These are phyloP conservation scores for Trichoderma sp. DNA, from an alignment of 2,329 filamentous ascomycete genomes.

Conservation along the genomic window DNA sequence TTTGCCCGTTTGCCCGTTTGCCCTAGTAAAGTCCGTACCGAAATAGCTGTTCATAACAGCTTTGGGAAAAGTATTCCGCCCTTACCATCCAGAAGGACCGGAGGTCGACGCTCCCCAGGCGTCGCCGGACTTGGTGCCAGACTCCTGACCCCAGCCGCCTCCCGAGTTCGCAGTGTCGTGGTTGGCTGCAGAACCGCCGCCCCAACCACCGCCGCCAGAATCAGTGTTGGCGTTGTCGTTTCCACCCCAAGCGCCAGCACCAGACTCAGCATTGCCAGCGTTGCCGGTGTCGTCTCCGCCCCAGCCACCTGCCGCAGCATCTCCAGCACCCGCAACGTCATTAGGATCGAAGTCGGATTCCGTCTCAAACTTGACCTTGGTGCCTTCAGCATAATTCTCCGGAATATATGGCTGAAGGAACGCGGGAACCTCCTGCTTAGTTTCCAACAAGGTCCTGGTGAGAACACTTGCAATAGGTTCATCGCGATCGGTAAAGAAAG, in stretches of 20 bases:
- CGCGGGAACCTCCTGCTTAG: constrained; percentile 75
- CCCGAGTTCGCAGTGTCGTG: constrained; percentile 7
- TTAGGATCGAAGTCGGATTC: constrained; percentile 56
- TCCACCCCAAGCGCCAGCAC: constrained; percentile 33
- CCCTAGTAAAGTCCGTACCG: background rate
- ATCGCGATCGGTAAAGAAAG: constrained; percentile 82
- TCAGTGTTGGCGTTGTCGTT: constrained; percentile 28
- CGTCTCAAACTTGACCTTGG: constrained; percentile 57
- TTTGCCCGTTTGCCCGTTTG: background rate
- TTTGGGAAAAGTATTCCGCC: background rate
- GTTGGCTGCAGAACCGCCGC: background rate
- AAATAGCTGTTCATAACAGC: background rate
- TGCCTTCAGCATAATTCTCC: constrained; percentile 49
- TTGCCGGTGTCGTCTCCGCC: constrained; percentile 10
- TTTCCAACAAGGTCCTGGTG: constrained; percentile 80
- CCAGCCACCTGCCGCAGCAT: constrained; percentile 31
- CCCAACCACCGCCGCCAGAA: constrained; percentile 26
- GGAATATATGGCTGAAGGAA: constrained; percentile 72
- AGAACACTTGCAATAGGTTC: constrained; percentile 72
- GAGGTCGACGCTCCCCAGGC: constrained; percentile 24
- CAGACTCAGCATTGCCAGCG: constrained; percentile 7
- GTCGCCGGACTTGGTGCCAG: constrained; percentile 9
- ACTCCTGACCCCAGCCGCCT: constrained; percentile 24
- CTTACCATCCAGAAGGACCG: background rate
- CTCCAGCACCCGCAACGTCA: constrained; percentile 38